A percentile compares a stretch with the other conserved stretches of the same genome.
These are phyloP conservation scores for Fusarium drepaniforme DNA, from an alignment of 2,329 filamentous ascomycete species.

Conservation along the genomic window DNA sequence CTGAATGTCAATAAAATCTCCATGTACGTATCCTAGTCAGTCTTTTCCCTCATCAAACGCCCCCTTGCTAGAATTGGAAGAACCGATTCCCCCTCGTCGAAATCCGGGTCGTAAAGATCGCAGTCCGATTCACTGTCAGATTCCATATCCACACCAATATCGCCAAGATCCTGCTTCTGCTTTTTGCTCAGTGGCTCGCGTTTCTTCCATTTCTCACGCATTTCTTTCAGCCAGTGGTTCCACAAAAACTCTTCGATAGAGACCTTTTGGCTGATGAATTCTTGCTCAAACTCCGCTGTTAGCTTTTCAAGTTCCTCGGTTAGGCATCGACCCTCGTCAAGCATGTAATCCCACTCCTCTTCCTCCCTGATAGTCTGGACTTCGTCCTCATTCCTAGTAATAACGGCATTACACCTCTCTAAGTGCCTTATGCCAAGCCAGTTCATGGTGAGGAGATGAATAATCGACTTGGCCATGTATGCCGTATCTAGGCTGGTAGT, in stretches of 20 bases:
- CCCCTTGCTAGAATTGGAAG: no score
- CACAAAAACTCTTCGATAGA: background rate
- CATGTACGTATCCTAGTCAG: background rate
- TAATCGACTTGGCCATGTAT: background rate
- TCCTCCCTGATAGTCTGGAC: no score
- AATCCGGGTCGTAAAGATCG: background rate
- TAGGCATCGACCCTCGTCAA: no score
- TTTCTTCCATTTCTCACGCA: background rate
- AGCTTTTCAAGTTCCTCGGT: no score
- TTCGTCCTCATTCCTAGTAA: no score
- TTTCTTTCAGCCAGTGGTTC: background rate
- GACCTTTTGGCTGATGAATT: background rate
- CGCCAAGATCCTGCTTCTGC: background rate
- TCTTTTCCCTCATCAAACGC: no score
- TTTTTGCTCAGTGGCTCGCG: background rate
- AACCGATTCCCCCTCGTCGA: background rate
- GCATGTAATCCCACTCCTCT: no score
- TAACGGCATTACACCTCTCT: no score
- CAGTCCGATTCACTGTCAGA: background rate
- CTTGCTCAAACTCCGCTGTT: no score
- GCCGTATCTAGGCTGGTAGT: rapidly evolving
- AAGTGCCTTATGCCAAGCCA: no score
- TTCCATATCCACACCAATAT: background rate
- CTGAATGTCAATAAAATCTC: background rate
- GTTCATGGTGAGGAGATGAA: no score